Base-by-base conservation (phyloP, 805 yeast genomes). In the Cyberlindnera mississippiensis region DNA sequence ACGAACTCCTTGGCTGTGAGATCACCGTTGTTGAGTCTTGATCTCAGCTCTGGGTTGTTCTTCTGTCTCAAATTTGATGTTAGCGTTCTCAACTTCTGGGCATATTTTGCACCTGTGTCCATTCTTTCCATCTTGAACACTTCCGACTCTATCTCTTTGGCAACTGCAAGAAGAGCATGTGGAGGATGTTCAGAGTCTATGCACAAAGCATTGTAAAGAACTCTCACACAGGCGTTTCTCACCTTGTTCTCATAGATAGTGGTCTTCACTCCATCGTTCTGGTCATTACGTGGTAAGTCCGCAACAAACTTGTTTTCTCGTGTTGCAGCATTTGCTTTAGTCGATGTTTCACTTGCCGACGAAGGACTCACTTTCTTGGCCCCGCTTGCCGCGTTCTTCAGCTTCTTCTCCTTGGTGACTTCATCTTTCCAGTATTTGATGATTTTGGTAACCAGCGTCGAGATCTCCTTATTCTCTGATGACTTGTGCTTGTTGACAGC, bases 351-450 rank as follows among this genome's bases (percentile, higher is more conserved):
- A 31, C 58, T 37, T 42, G 56, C 30, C 37, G 55, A 20, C 4
- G 40, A 6, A 12, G 38, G 28, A 14, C 29, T 12, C 17, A 40
- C 29, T 51, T 33, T 35, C 46, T 39, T 41, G 30, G 36, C 24
- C 33, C 44, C 27, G 38, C 5, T 31, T 31, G 18, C 17, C 18
- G 38, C 19, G 30, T 38, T 30, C 31, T 42, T 48, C 29, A 31
- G 38, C 42, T 59, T 63, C 50, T 82, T 83, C 53, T 82, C 85
- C 46, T 69, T 71, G 34, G 81, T 81, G 13, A 91, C 95, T 38
- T 80, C 81, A 49, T 91, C 97, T 59, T 88, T 88, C 99, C 99
- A 93, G 28, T 73, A 70, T 52, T 79, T 76, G 54, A 93, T 89
- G 68, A 90, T 85, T 52, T 78, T 79, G 61, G 85, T 86, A 28